A percentile compares a stretch with the other conserved stretches of the same genome.
phyloP scores from a whole-genome alignment of 495 filamentous ascomycete species.

The Penicillium ucsense region DNA sequence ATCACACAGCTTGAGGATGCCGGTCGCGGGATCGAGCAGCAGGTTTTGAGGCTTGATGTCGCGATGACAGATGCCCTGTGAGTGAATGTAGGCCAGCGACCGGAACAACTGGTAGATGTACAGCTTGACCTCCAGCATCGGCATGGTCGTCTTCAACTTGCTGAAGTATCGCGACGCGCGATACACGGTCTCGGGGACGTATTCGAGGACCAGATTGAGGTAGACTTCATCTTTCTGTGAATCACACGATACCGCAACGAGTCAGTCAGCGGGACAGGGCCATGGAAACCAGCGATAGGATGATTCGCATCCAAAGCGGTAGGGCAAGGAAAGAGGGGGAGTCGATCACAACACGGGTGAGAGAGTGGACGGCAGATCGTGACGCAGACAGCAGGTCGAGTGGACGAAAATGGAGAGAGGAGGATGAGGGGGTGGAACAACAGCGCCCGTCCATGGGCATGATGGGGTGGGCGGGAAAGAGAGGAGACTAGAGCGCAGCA shows the following conservation, averaged over 20 bases:
- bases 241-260: not conserved
- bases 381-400: too few species aligned
- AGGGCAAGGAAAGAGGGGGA: too few species aligned
- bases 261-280: conserved; percentile 9
- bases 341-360: too few species aligned
- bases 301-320: too few species aligned
- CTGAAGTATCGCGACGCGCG: conserved; percentile 98
- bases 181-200: conserved; percentile 97
- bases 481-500: conserved; percentile 11
- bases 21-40: conserved; percentile 78
- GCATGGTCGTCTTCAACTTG: conserved; percentile 99
- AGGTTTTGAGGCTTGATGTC: conserved; percentile 99
- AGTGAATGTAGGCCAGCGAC: conserved; percentile 97
- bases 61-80: conserved; percentile 96
- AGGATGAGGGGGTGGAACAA: not conserved
- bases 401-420: not conserved
- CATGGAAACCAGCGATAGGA: too few species aligned
- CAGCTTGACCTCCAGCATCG: conserved; percentile 94
- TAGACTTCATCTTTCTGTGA: conserved; percentile 96
- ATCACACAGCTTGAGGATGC: conserved; percentile 94
- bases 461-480: conserved; percentile 2
- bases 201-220: conserved; percentile 95
- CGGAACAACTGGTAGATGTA: conserved; percentile 99
- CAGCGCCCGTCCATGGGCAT: not conserved
- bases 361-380: too few species aligned